These are phyloP conservation scores for Porphyridium purpureum DNA, from an alignment of 23 red algal genomes.

Conservation along the genomic window DNA sequence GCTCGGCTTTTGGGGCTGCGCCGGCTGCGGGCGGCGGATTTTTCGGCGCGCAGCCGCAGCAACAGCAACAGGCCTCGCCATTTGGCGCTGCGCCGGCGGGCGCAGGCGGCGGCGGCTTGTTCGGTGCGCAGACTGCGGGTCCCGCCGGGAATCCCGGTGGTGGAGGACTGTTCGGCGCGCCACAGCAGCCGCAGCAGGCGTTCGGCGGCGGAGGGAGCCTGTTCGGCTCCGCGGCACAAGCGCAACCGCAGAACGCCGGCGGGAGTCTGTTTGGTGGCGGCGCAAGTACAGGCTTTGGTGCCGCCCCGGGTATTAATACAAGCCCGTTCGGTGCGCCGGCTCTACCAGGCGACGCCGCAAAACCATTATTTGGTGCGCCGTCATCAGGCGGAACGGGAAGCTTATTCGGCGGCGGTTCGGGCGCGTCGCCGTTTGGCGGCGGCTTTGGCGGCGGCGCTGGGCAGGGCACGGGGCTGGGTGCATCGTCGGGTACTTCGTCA, in stretches of 20 bases:
- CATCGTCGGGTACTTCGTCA: neutral
- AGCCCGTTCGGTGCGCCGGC: neutral
- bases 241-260: neutral
- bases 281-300: neutral
- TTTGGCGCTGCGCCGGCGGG: too few species aligned
- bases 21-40: neutral
- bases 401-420: neutral
- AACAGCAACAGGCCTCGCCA: too few species aligned
- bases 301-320: neutral
- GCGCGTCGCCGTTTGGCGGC: neutral
- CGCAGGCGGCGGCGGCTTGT: too few species aligned
- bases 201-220: neutral
- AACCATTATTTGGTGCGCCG: neutral
- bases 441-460: neutral
- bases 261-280: neutral
- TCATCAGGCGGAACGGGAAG: neutral
- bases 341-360: neutral
- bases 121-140: too few species aligned
- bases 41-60: too few species aligned
- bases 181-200: neutral
- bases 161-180: neutral
- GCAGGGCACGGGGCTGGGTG: neutral
- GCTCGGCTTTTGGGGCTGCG: too few species aligned
- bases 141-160: neutral
- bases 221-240: neutral